Evolutionary conservation across 2,329 filamentous ascomycete genomes (phyloP), one percentile per base, ranked within the genome.

Genomic region (Keithomyces neogunnii): DNA sequence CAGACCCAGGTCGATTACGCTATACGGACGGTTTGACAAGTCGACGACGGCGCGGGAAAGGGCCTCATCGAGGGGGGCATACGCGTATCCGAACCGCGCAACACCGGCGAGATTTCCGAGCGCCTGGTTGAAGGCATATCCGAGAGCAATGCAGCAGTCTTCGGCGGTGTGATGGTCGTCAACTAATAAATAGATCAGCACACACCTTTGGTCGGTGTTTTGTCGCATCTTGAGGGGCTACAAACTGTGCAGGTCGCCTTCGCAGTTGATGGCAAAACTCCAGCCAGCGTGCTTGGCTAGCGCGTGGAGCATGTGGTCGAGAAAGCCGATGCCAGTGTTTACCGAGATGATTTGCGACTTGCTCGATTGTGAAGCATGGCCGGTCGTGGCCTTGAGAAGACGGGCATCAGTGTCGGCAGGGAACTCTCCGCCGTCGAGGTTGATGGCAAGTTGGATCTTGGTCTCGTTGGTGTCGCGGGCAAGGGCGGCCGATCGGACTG

Each of bases 121-220:
- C 13, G 91, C 89, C 47, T 77, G 69, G 63, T 87, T 86, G 73
- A 97, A 96, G 52, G 90, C 89, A 59, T 78, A 76, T 47, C 93
- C 93, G 28, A 99, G 82, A 11, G 92, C 89, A 58, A 99, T 86
- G 72, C 89, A 96, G 53, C 89, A 86, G 67, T 99, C 93, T 76
- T 99, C 93, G 57, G 91, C 87, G 7, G 92, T 96, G 80, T 99
- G 93, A 74, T 99, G 93, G 77, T 97, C 93, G 73, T 99, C 93
- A 68, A 99, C 90, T 92, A 55, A 28, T 28, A 11, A 32, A 13
- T 36, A 28, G 26, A 49, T 55, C 40, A 19, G 28, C 26, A 29
- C 28, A 44, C 26, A 26, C 11, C n/a, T 42, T 6, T 31, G 58
- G 5, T 10, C 39, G 28, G 6, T 7, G 39, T 42, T 42, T 11